Percentiles rank a stretch among this genome's conserved stretches.
Evolutionary conservation across 768 basidiomycete genomes (phyloP).

Genomic region (Macrocybe gigantea): DNA sequence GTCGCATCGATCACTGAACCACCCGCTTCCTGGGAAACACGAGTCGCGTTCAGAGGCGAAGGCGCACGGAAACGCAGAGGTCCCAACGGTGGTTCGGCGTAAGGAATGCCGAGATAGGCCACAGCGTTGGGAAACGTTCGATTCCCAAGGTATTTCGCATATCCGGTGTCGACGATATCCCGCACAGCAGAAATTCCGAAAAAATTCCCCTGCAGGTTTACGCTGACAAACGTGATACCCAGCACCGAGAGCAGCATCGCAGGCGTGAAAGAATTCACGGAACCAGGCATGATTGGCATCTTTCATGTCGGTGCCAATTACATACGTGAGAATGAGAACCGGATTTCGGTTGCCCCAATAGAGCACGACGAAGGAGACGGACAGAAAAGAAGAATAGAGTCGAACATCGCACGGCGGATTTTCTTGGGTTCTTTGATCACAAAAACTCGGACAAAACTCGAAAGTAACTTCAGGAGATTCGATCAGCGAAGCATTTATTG

Average conservation of each 20-base stretch:
- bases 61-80: conserved; percentile 48
- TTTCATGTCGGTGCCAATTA: too few species aligned
- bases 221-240: conserved; percentile 4
- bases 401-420: too few species aligned
- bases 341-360: too few species aligned
- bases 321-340: too few species aligned
- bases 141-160: conserved; percentile 54
- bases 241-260: neutral
- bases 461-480: too few species aligned
- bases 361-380: conserved; percentile 3
- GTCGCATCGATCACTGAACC: conserved; percentile 45
- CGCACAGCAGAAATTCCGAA: neutral
- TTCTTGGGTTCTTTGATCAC: too few species aligned
- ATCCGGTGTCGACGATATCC: conserved; percentile 47
- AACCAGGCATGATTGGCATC: too few species aligned
- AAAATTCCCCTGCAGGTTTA: conserved; percentile 6
- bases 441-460: too few species aligned
- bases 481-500: too few species aligned
- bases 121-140: conserved; percentile 44
- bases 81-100: conserved; percentile 53
- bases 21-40: conserved; percentile 26
- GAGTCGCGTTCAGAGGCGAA: conserved; percentile 42
- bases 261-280: neutral
- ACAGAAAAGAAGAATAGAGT: neutral
- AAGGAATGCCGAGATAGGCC: conserved; percentile 54